Base-by-base conservation (phyloP, 129 eudicot species). In the Escallonia rubra region DNA sequence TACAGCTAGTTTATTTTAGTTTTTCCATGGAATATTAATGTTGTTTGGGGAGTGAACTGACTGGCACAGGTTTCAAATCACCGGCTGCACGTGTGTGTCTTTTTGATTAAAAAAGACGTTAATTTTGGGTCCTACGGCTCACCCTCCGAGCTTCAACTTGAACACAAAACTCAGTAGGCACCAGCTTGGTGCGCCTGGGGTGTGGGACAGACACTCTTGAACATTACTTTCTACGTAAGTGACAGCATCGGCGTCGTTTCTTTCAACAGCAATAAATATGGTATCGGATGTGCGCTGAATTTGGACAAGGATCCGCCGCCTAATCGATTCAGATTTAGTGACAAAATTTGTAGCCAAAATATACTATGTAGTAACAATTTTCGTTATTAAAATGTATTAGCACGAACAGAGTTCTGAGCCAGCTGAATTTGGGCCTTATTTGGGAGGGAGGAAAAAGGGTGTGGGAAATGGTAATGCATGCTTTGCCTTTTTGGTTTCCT, bases 81-180 rank as follows among this genome's bases (percentile, higher is more conserved):
- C 61, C 16, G 43, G 50, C 58, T 77, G 86, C 86, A 81, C 86
- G 86, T 84, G 90, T 74, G 86, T 61, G 64, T 55, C 10, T 53
- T 57, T 57, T 68, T 70, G 69, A 72, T 56, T 41, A 49, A 23
- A 67, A 71, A 59, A 67, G 76, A 67, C 80, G 80, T 70, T 69
- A 67, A 49, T 74, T 40, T 5, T 14, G 43, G 58, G 59, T 11
- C 8, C 34, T 2, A 54, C 3, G 57, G 10, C 43, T 16, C 41
- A 38, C 7, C 41, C 41, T 57, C 41, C 4, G 34, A 8, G 44
- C 42, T 59, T 23, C 43, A 59, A 59, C 34, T 55, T n/a, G 39
- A 59, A 59, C 9, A n/a, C n/a, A 59, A 59, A 55, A 5, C 2
- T 55, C 40, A 23, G 34, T 14, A 46, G 50, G 2, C 50, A n/a